These are phyloP conservation scores for Sistotremastrum suecicum DNA, from an alignment of 768 basidiomycete genomes.

Conservation along the genomic window DNA sequence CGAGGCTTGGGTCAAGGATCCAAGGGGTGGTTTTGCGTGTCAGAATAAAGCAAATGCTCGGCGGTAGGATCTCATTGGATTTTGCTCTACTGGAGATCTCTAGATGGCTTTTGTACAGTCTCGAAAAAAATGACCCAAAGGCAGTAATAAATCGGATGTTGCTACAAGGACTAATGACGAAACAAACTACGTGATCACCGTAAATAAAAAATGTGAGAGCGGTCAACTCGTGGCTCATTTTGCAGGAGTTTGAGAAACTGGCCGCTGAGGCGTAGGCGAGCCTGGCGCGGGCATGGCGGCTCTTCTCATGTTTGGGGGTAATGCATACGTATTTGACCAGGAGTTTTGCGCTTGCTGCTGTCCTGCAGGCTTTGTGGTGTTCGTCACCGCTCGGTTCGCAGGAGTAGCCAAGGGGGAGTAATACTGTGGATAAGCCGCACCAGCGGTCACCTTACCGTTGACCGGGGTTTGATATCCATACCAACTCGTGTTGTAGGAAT, in stretches of 20 bases:
- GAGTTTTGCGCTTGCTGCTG: slow-evolving; percentile 3
- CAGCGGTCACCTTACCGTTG: not conserved
- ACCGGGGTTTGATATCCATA: slow-evolving; percentile 3
- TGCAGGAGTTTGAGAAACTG: not conserved
- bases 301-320: slow-evolving; percentile 3
- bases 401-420: not conserved
- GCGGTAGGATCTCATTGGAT: too few relatives aligned
- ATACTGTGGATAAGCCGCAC: not conserved
- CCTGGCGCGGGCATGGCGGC: slow-evolving; percentile 3
- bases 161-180: too few relatives aligned
- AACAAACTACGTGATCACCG: too few relatives aligned
- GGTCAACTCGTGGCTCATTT: too few relatives aligned
- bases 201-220: too few relatives aligned
- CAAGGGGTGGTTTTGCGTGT: too few relatives aligned
- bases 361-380: slow-evolving; percentile 2
- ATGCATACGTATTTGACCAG: slow-evolving; percentile 3
- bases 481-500: not conserved
- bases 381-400: slow-evolving; percentile 2
- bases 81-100: too few relatives aligned
- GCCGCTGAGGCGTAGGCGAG: slow-evolving; percentile 1
- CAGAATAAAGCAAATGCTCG: too few relatives aligned
- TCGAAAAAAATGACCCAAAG: too few relatives aligned
- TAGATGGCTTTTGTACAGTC: too few relatives aligned
- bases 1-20: too few relatives aligned
- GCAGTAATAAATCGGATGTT: too few relatives aligned